Base-by-base conservation (phyloP, 306 rosid genomes). In the Casuarina glauca region DNA sequence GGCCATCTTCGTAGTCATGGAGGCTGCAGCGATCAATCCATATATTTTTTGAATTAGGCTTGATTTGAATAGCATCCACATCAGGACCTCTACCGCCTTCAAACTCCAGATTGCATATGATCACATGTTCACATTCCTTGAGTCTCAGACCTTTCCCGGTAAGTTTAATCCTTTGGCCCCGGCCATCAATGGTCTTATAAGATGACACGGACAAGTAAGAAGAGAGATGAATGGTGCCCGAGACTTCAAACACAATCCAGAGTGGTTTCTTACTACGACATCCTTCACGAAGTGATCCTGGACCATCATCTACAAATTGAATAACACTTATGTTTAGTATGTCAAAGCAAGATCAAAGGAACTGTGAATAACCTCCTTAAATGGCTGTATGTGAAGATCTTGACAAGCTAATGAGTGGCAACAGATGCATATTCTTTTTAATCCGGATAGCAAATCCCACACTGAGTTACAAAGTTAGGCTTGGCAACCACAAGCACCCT, bases 51-150 rank as follows among this genome's bases (percentile, higher is more conserved):
- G 97, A 91, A 50, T 96, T 96, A 20, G 99, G 99, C 68, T 96
- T 96, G 41, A 96, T 96, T 85, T 96, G 99, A 84, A 96, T 93
- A 68, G 80, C 99, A 83, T 96, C 99, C 39, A 82, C 94, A 89
- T 96, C 98, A 42, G 86, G 86, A 3, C 99, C 99, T 86, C 93
- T 88, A 16, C 99, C 99, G 48, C 97, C 99, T 90, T 91, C 97
- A 13, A 96, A 85, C 91, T 87, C 97, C 69, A 96, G 77, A 82
- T 96, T 93, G 88, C 99, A 96, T n/a, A 96, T 70, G 58, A 96
- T 96, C 3, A 93, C 97, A 80, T 93, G 99, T 61, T 96, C 96
- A 70, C 97, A 91, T 82, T 91, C 96, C 89, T 96, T 96, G 72
- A 96, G 76, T 83, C 94, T 84, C 85, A 96, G 80, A 8, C 98